phyloP scores from a whole-genome alignment of 2,329 filamentous ascomycete genomes.

The Penicillium sp. region DNA sequence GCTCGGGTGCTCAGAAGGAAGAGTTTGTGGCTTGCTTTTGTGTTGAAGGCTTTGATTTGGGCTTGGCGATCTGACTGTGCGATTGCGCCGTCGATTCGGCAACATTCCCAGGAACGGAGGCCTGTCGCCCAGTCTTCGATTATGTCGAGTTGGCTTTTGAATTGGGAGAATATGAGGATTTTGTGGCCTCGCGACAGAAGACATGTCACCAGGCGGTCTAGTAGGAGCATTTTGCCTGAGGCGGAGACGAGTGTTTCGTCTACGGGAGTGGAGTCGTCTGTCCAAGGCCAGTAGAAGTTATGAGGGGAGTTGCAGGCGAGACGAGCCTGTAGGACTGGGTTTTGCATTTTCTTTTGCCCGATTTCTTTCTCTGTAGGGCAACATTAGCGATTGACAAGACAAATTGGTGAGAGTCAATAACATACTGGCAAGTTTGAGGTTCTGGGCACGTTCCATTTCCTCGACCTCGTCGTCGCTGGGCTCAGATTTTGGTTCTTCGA shows the following conservation, averaged over 20 bases:
- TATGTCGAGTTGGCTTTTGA: constrained; percentile 89
- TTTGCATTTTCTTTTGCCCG: constrained; percentile 85
- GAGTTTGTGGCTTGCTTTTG: constrained; percentile 61
- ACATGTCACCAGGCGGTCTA: constrained; percentile 76
- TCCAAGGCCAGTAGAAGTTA: constrained; percentile 94
- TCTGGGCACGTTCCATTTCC: constrained; percentile 63
- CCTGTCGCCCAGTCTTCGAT: constrained; percentile 77
- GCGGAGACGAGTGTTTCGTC: constrained; percentile 81
- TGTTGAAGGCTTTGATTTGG: constrained; percentile 72
- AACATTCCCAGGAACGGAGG: constrained; percentile 75
- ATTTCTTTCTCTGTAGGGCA: constrained; percentile 67
- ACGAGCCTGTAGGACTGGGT: constrained; percentile 85
- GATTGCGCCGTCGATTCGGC: constrained; percentile 87
- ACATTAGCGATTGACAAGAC: constrained; percentile 28
- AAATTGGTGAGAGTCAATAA: constrained; percentile 13
- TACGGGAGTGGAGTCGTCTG: constrained; percentile 55
- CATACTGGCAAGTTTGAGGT: constrained; percentile 71
- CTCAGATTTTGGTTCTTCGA: constrained; percentile 56
- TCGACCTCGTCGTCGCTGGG: constrained; percentile 51
- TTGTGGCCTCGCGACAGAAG: constrained; percentile 77
- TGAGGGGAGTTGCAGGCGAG: constrained; percentile 91
- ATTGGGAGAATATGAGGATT: constrained; percentile 93
- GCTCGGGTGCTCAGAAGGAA: constrained; percentile 89
- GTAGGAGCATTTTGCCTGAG: constrained; percentile 91
- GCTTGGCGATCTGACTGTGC: constrained; percentile 66